phyloP scores from a whole-genome alignment of 345 rosid genomes.

The Hibiscus syriacus region DNA sequence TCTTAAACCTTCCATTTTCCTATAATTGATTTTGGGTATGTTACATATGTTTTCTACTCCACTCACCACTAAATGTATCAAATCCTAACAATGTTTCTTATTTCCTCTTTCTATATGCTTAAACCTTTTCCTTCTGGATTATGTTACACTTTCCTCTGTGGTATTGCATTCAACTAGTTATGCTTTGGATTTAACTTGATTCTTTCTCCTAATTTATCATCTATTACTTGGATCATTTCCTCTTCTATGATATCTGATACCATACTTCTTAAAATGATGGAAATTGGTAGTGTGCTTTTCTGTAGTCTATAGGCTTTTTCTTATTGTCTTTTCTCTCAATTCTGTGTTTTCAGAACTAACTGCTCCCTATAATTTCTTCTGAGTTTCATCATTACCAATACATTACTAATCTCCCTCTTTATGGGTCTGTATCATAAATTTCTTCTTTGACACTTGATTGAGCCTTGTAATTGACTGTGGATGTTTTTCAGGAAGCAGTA shows the following conservation, averaged over 20 bases:
- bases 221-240: background rate
- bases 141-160: background rate
- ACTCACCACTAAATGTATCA: slow-evolving; percentile 2
- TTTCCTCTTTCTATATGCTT: background rate
- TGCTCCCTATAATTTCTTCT: background rate
- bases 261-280: background rate
- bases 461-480: background rate
- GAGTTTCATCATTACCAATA: no score
- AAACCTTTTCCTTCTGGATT: background rate
- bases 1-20: slow-evolving; percentile 5
- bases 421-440: background rate
- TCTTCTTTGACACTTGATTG: background rate
- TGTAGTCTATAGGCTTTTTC: background rate
- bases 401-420: background rate
- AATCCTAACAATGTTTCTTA: background rate
- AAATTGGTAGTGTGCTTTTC: background rate
- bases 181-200: background rate
- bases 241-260: background rate
- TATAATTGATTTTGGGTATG: background rate
- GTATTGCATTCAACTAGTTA: no score
- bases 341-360: background rate
- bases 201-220: background rate
- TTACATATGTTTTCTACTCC: background rate
- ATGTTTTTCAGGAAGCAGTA: background rate
- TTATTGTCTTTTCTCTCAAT: background rate